Conservation (phyloP, 2,329 filamentous ascomycete species). For the Cladophialophora immunda region DNA sequence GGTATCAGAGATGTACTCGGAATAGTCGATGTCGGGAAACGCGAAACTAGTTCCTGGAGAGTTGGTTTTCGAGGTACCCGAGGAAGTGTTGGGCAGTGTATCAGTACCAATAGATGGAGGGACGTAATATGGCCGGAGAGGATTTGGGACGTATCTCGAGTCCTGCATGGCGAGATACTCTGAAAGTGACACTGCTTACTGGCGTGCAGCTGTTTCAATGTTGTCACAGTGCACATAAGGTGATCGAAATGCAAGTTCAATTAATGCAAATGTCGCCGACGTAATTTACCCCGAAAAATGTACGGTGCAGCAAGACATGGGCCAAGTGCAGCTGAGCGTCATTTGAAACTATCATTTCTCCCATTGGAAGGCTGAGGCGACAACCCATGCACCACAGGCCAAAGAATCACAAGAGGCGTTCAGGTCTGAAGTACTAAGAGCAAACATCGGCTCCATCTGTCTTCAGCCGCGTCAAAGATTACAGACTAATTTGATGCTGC, state of each 20-base stretch:
- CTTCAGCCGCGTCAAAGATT: too few species aligned
- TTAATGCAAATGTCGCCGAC: not conserved
- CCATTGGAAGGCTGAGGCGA: not conserved
- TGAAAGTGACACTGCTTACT: not conserved
- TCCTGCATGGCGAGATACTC: slow-evolving; percentile 31
- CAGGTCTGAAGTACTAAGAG: not conserved
- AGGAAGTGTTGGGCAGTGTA: slow-evolving; percentile 47
- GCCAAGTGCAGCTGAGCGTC: not conserved
- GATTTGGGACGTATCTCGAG: slow-evolving; percentile 61
- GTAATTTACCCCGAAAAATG: not conserved
- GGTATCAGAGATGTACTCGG: slow-evolving; percentile 80
- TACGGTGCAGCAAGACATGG: slow-evolving; percentile 5
- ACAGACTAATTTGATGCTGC: too few species aligned
- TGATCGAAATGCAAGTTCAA: slow-evolving; percentile 9
- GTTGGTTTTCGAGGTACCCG: slow-evolving; percentile 43
- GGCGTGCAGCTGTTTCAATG: not conserved
- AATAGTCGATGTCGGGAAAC: slow-evolving; percentile 87
- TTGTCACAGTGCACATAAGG: slow-evolving; percentile 1
- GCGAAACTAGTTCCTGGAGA: slow-evolving; percentile 56
- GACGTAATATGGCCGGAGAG: slow-evolving; percentile 68
- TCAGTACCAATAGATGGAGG: slow-evolving; percentile 71
- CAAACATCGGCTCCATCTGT: too few species aligned
- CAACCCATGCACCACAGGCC: not conserved
- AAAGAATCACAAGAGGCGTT: not conserved
- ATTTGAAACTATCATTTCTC: not conserved